Percentiles rank a stretch among this genome's conserved stretches.
phyloP scores from a whole-genome alignment of 441 rosid species.

The Bruguiera hainesii region DNA sequence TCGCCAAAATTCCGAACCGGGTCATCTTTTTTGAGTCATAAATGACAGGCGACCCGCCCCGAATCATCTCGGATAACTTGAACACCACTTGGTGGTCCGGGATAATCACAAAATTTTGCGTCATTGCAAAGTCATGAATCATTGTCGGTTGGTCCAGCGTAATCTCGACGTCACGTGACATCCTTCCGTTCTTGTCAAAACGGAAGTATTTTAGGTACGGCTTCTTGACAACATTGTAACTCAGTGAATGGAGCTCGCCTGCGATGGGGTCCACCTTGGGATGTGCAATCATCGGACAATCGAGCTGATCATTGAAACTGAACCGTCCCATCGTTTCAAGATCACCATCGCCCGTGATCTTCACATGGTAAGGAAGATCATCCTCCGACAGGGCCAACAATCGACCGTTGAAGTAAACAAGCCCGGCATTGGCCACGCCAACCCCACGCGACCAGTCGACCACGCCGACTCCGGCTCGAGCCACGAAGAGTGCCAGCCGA shows the following conservation, averaged over 20 bases:
- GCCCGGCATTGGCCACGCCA: constrained; percentile 72
- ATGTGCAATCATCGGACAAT: constrained; percentile 58
- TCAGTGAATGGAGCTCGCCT: constrained; percentile 54
- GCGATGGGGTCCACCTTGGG: constrained; percentile 64
- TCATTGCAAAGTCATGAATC: constrained; percentile 71
- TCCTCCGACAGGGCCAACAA: constrained; percentile 79
- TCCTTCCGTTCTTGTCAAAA: constrained; percentile 44
- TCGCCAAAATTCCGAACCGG: constrained; percentile 48
- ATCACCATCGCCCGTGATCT: constrained; percentile 42
- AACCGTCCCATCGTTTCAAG: constrained; percentile 56
- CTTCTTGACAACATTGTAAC: constrained; percentile 48
- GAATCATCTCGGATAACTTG: constrained; percentile 57
- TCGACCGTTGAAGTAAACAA: constrained; percentile 57
- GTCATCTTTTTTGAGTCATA: constrained; percentile 43
- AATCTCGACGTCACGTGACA: constrained; percentile 46
- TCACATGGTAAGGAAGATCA: constrained; percentile 69
- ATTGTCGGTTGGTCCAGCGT: constrained; percentile 48
- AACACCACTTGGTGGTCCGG: constrained; percentile 75
- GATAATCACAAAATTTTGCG: constrained; percentile 47
- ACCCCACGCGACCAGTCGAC: constrained; percentile 50
- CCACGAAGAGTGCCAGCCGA: constrained; percentile 53
- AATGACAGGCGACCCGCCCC: constrained; percentile 71
- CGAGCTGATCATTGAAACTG: constrained; percentile 47
- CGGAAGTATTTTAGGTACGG: constrained; percentile 58
- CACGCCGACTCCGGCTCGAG: constrained; percentile 45